Conservation (phyloP, 202 grass and related monocot species). For the Hordeum pubiflorum region DNA sequence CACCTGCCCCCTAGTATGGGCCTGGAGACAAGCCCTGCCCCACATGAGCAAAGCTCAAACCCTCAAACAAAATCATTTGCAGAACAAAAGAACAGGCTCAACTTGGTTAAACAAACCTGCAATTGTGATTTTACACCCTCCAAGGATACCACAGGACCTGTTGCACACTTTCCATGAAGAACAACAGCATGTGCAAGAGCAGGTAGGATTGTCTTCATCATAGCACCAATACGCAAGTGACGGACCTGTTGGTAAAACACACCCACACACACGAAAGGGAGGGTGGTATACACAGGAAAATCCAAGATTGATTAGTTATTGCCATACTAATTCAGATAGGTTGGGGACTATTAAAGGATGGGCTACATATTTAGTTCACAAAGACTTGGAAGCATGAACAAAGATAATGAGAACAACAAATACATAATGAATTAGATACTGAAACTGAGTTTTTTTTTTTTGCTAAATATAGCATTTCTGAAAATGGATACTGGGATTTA, state of each 20-base stretch:
- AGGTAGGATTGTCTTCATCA: conserved; percentile 95
- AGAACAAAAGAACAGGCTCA: conserved; percentile 12
- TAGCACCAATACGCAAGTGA: conserved; percentile 89
- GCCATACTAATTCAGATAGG: conserved; percentile 11
- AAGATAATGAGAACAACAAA: background rate
- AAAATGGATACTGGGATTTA: background rate
- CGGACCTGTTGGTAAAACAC: conserved; percentile 44
- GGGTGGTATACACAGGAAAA: background rate
- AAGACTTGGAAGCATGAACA: conserved; percentile 8
- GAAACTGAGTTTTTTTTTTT: background rate
- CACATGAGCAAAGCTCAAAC: conserved; percentile 18
- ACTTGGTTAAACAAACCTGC: conserved; percentile 51
- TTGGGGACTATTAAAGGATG: background rate
- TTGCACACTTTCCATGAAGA: conserved; percentile 38
- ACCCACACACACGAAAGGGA: background rate
- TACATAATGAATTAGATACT: conserved; percentile 12
- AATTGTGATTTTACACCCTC: conserved; percentile 62
- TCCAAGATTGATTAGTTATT: background rate
- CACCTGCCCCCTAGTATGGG: background rate
- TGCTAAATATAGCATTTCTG: background rate
- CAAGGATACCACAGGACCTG: conserved; percentile 25
- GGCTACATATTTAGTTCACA: background rate
- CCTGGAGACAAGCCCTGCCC: background rate
- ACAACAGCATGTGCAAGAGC: conserved; percentile 87
- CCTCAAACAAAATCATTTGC: conserved; percentile 17